Percentiles rank a stretch among this genome's conserved stretches.
Evolutionary conservation across 306 rosid genomes (phyloP).

Genomic region (Acacia melanoxylon): DNA sequence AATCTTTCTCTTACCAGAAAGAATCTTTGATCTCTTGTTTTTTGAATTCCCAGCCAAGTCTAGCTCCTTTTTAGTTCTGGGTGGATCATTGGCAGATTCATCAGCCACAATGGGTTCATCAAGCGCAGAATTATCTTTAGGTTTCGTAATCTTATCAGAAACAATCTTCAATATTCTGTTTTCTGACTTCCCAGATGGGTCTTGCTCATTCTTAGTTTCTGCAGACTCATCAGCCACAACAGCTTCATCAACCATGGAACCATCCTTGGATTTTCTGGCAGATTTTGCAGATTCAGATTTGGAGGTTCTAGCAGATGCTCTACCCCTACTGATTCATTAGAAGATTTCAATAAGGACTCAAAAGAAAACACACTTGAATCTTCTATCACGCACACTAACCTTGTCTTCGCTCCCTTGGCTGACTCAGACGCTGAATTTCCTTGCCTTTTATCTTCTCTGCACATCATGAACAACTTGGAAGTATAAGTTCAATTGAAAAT

Average conservation of each 20-base stretch:
- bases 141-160: neutral
- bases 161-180: neutral
- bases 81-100: neutral
- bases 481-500: slow-evolving; percentile 19
- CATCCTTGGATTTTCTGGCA: slow-evolving; percentile 23
- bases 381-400: slow-evolving; percentile 31
- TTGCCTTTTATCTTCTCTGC: slow-evolving; percentile 43
- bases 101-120: neutral
- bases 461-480: slow-evolving; percentile 28
- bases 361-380: slow-evolving; percentile 7
- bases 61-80: slow-evolving; percentile 7
- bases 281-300: slow-evolving; percentile 18
- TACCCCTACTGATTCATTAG: slow-evolving; percentile 29
- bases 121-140: neutral
- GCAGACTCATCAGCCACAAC: neutral
- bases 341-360: slow-evolving; percentile 14
- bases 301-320: slow-evolving; percentile 28
- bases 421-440: slow-evolving; percentile 30
- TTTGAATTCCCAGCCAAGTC: slow-evolving; percentile 21
- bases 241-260: neutral
- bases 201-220: slow-evolving; percentile 1
- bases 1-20: neutral
- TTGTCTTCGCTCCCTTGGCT: slow-evolving; percentile 28
- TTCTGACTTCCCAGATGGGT: slow-evolving; percentile 16
- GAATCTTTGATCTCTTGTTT: slow-evolving; percentile 13